Conservation (phyloP, 345 rosid species). For the Abelmoschus esculentus region DNA sequence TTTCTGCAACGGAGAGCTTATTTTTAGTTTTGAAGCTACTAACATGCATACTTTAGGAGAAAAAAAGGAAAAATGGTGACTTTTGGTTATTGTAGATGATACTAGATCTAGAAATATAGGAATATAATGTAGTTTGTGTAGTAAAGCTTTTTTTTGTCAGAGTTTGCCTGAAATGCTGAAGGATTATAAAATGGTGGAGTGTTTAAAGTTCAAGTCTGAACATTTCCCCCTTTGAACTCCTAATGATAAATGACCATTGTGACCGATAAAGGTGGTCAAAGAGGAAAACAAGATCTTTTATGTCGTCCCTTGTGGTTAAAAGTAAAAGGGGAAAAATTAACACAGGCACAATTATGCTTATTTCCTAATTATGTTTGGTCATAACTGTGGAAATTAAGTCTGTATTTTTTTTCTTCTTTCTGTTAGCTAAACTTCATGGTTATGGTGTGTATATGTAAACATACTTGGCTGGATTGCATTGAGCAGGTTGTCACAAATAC, state of each 20-base stretch:
- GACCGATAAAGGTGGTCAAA: background rate
- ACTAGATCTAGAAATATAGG: background rate
- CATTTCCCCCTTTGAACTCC: background rate
- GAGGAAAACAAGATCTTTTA: background rate
- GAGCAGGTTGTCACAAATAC: conserved; percentile 72
- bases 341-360: background rate
- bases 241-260: background rate
- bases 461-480: background rate
- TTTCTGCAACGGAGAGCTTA: background rate
- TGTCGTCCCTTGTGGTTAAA: background rate
- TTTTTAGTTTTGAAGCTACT: background rate
- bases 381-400: background rate
- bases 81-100: background rate
- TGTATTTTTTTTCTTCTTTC: background rate
- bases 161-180: background rate
- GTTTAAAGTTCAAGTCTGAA: background rate
- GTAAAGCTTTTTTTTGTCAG: background rate
- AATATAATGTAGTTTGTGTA: background rate
- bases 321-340: background rate
- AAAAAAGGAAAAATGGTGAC: background rate
- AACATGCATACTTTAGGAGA: background rate
- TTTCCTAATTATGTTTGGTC: background rate
- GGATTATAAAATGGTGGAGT: background rate
- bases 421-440: background rate
- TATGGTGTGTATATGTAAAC: background rate